phyloP scores from a whole-genome alignment of 257 asterid species.

The Solanum pennellii region DNA sequence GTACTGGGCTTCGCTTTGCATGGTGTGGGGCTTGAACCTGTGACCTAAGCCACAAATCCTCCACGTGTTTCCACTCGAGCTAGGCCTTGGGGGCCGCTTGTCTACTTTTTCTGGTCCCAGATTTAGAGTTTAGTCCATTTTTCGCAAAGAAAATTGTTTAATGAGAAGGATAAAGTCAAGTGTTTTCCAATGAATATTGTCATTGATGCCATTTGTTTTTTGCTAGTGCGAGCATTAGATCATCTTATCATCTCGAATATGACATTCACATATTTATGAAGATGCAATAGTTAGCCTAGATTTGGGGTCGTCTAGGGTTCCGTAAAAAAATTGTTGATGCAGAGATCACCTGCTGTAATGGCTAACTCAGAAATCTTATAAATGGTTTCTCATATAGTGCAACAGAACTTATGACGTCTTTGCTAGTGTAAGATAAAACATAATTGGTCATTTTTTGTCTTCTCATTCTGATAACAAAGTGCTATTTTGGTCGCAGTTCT shows the following conservation, averaged over 20 bases:
- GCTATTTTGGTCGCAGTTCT: constrained; percentile 52
- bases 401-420: not conserved
- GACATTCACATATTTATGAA: not conserved
- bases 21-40: too few species aligned
- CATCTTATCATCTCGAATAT: not conserved
- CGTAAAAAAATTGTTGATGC: not conserved
- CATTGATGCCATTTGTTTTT: not conserved
- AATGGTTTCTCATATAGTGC: not conserved
- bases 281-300: not conserved
- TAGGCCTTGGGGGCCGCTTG: too few species aligned
- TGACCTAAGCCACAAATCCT: too few species aligned
- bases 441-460: not conserved
- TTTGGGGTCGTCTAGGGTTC: not conserved
- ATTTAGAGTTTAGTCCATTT: not conserved
- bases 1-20: too few species aligned
- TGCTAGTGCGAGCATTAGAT: not conserved
- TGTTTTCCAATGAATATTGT: not conserved
- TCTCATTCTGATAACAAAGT: not conserved
- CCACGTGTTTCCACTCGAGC: too few species aligned
- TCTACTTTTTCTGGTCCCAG: not conserved
- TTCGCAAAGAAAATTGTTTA: not conserved
- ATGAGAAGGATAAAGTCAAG: not conserved
- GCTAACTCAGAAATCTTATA: not conserved
- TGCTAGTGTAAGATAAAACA: not conserved
- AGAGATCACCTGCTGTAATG: not conserved